phyloP scores from a whole-genome alignment of 1,284 basidiomycete genomes.

The Porodaedalea pini region DNA sequence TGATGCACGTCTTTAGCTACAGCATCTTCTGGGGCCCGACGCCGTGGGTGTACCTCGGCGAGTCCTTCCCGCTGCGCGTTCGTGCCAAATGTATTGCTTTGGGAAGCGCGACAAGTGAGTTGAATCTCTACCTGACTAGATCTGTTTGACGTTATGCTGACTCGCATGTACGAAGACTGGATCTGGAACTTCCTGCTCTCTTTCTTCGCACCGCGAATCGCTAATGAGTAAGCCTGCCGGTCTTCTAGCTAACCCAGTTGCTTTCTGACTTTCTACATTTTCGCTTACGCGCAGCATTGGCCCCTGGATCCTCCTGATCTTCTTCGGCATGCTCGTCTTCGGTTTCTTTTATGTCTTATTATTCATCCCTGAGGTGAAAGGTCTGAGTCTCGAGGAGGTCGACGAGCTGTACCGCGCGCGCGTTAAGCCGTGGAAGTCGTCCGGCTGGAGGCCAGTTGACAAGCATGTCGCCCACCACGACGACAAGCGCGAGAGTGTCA shows the following conservation, averaged over 20 bases:
- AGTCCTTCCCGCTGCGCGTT: conserved; percentile 71
- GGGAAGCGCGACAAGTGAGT: conserved; percentile 54
- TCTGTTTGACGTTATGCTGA: neutral
- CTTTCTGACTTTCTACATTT: neutral
- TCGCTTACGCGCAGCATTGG: conserved; percentile 48
- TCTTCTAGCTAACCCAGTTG: neutral
- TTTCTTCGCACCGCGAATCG: conserved; percentile 68
- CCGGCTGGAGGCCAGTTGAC: conserved; percentile 49
- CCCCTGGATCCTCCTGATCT: conserved; percentile 71
- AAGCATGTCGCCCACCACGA: conserved; percentile 21
- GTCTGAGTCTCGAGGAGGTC: conserved; percentile 73
- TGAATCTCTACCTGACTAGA: neutral
- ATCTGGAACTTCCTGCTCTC: conserved; percentile 73
- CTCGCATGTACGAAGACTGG: conserved; percentile 41
- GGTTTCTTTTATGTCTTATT: conserved; percentile 67
- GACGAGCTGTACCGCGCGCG: conserved; percentile 70
- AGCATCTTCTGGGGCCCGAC: conserved; percentile 72
- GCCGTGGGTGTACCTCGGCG: conserved; percentile 62
- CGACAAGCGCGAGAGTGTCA: conserved; percentile 22
- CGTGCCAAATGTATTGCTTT: conserved; percentile 73
- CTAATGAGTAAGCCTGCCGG: conserved; percentile 32
- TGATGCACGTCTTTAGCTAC: conserved; percentile 72
- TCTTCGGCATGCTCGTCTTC: conserved; percentile 72
- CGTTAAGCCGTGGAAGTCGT: conserved; percentile 63
- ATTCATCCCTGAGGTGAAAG: conserved; percentile 75